Percentiles rank a stretch among this genome's conserved stretches.
phyloP scores from a whole-genome alignment of 176 grass and related monocot genomes.

The Coix lacrymajobi region DNA sequence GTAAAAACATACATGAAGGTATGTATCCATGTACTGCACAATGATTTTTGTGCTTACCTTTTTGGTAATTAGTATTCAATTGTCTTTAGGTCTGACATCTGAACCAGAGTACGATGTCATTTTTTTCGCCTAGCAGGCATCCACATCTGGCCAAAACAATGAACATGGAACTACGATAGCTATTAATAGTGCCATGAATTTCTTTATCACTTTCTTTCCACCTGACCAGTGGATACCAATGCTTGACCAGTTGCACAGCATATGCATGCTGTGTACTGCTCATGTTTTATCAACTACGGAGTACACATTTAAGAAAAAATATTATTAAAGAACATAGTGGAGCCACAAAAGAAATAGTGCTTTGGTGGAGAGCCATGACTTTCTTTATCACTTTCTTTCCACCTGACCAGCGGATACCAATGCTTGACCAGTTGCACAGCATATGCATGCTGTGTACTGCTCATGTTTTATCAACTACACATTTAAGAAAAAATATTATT shows the following conservation, averaged over 20 bases:
- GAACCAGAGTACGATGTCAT: not conserved
- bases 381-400: not conserved
- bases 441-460: not conserved
- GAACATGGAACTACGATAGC: not conserved
- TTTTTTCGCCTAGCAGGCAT: not conserved
- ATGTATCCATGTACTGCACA: not conserved
- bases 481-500: not conserved
- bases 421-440: conserved; percentile 21
- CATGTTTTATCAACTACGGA: not conserved
- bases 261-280: not conserved
- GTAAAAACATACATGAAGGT: conserved; percentile 87
- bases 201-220: not conserved
- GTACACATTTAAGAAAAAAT: not conserved
- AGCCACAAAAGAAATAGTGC: not conserved
- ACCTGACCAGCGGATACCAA: not conserved
- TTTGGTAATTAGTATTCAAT: not conserved
- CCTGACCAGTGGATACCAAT: not conserved
- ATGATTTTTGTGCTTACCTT: not conserved
- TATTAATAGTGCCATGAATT: not conserved
- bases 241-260: conserved; percentile 16
- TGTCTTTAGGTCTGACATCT: not conserved
- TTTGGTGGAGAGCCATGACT: not conserved
- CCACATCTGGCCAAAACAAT: not conserved
- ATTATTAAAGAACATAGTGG: not conserved
- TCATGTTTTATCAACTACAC: not conserved